Conservation (phyloP, 1,284 basidiomycete genomes). For the Lentinula novae-zelandiae region DNA sequence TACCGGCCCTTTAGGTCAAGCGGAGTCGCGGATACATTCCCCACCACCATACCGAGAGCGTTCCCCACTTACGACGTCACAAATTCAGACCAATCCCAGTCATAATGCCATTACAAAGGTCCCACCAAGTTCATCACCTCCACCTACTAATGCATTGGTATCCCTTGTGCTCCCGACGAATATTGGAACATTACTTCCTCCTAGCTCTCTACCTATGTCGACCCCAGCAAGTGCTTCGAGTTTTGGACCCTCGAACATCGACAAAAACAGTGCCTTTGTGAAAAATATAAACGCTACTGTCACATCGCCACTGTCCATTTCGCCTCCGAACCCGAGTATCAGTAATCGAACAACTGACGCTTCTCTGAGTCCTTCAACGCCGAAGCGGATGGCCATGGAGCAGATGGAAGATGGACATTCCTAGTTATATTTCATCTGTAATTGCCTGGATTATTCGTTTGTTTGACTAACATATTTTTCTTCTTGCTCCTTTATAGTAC, state of each 20-base stretch:
- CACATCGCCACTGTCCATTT: background rate
- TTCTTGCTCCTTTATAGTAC: no score
- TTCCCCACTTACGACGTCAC: background rate
- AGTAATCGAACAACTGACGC: background rate
- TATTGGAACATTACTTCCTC: background rate
- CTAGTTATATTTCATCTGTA: no score
- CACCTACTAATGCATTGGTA: background rate
- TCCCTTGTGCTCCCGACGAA: background rate
- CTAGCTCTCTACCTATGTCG: background rate
- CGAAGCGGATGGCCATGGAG: no score
- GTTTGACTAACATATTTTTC: background rate
- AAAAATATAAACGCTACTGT: background rate
- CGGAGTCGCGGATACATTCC: background rate
- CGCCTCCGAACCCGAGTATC: background rate
- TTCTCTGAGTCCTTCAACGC: no score
- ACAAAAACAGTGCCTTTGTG: background rate
- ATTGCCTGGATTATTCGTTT: background rate
- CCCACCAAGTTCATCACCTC: background rate
- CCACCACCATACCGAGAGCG: constrained; percentile 9
- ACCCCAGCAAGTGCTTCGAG: background rate
- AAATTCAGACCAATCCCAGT: background rate
- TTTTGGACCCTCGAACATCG: background rate
- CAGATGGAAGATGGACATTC: background rate
- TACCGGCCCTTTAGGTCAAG: background rate
- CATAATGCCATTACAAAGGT: background rate